A percentile compares a stretch with the other conserved stretches of the same genome.
Evolutionary conservation across 768 basidiomycete species (phyloP).

Genomic region (Boletus subcaerulescens): DNA sequence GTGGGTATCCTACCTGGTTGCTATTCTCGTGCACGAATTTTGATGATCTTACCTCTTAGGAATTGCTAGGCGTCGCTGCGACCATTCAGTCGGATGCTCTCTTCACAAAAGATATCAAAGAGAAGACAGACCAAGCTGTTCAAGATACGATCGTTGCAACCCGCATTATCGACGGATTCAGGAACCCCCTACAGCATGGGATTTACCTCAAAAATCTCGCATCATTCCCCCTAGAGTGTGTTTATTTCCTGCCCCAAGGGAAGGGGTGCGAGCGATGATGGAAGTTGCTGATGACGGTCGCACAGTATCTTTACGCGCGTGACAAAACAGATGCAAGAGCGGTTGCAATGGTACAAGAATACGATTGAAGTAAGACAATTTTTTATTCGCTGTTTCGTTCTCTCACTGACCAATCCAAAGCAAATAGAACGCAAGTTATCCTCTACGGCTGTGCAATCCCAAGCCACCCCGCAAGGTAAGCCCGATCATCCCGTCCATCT

Average conservation of each 20-base stretch:
- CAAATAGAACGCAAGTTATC: constrained; percentile 79
- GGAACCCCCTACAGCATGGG: constrained; percentile 68
- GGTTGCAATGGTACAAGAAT: constrained; percentile 73
- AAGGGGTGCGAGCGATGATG: neutral
- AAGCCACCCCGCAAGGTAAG: constrained; percentile 73
- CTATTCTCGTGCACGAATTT: neutral
- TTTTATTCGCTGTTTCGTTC: neutral
- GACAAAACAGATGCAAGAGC: constrained; percentile 67
- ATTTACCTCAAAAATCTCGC: constrained; percentile 75
- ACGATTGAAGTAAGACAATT: constrained; percentile 68
- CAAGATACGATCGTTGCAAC: constrained; percentile 79
- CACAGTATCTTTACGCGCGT: constrained; percentile 70
- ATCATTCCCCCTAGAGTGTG: constrained; percentile 78
- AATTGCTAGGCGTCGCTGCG: constrained; percentile 58
- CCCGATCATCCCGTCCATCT: neutral
- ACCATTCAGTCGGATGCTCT: constrained; percentile 65
- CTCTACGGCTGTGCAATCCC: constrained; percentile 58
- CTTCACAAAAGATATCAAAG: constrained; percentile 66
- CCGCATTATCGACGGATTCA: constrained; percentile 75
- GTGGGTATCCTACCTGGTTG: constrained; percentile 32
- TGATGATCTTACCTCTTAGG: constrained; percentile 40
- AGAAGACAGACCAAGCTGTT: constrained; percentile 73
- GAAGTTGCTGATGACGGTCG: neutral
- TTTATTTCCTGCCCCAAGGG: constrained; percentile 6
- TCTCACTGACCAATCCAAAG: constrained; percentile 7